These are phyloP conservation scores for Henckelia pumila DNA, from an alignment of 257 asterid species.

Conservation along the genomic window DNA sequence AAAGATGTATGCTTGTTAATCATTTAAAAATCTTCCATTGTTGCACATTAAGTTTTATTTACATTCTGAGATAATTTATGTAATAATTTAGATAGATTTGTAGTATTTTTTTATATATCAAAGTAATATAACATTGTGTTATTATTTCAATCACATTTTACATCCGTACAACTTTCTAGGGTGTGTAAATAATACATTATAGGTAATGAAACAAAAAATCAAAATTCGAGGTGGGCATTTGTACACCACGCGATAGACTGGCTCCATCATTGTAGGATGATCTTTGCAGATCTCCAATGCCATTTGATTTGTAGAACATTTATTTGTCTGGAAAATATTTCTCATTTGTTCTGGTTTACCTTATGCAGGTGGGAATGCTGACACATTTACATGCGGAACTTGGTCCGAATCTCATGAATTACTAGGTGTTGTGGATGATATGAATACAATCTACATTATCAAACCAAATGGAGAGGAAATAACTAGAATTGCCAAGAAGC, in stretches of 20 bases:
- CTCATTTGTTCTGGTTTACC: constrained; percentile 26
- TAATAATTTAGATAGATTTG: too few species aligned
- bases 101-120: too few species aligned
- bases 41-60: not conserved
- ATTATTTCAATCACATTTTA: too few species aligned
- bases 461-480: constrained; percentile 91
- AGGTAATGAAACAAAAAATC: not conserved
- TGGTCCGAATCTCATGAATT: constrained; percentile 96
- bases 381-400: constrained; percentile 61
- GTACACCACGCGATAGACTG: not conserved
- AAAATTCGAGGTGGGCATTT: not conserved
- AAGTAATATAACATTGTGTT: too few species aligned
- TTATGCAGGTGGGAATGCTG: constrained; percentile 54
- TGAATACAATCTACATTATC: constrained; percentile 59
- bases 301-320: constrained; percentile 21
- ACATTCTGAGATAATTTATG: not conserved
- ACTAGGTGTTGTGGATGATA: constrained; percentile 85
- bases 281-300: constrained; percentile 9
- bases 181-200: not conserved
- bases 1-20: not conserved
- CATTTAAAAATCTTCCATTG: not conserved
- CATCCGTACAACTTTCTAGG: not conserved
- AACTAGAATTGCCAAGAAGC: constrained; percentile 68
- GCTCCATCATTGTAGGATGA: constrained; percentile 4
- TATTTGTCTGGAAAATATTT: constrained; percentile 12